Evolutionary conservation across 495 filamentous ascomycete species (phyloP), one percentile per base, ranked within the genome.

Genomic region (Amphirosellinia nigrospora): DNA sequence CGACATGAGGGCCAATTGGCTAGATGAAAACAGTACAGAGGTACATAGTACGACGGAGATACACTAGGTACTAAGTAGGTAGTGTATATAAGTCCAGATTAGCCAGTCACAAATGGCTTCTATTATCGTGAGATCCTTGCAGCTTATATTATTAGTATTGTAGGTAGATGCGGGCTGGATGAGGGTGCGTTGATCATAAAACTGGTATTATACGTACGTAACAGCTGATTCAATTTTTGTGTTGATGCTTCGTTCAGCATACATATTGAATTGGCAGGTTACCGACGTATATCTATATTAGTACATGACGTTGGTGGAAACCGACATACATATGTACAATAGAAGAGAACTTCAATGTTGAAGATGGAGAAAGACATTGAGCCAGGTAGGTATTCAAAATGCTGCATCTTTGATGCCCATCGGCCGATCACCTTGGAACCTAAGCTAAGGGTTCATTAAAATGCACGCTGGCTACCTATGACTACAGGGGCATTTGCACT

Each of bases 401-500:
- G n/a, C n/a, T n/a, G n/a, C n/a, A n/a, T n/a, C n/a, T n/a, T n/a
- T n/a, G n/a, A n/a, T n/a, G n/a, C n/a, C n/a, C n/a, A n/a, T n/a
- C n/a, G n/a, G n/a, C n/a, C n/a, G n/a, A n/a, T n/a, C n/a, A n/a
- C n/a, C n/a, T n/a, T n/a, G n/a, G n/a, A n/a, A n/a, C n/a, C n/a
- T 41, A 13, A 13, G 38, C 7, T 41, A 1, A 41, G 1, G 7
- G 8, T 10, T 41, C 38, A 10, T 1, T 48, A 48, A 23, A 48
- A 28, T 13, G 23, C 48, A 28, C 23, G 7, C 48, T 8, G 15
- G 48, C 48, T 52, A 53, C 30, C 48, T 52, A 53, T 53, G 26
- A 53, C 48, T 26, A 53, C 50, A 26, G 28, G 60, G 60, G 41
- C 23, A 34, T 36, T 48, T 64, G 43, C 61, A 64, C 43, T 64